Conservation (phyloP, 1,139 yeast genomes). For the Geotrichum citri-aurantii region DNA sequence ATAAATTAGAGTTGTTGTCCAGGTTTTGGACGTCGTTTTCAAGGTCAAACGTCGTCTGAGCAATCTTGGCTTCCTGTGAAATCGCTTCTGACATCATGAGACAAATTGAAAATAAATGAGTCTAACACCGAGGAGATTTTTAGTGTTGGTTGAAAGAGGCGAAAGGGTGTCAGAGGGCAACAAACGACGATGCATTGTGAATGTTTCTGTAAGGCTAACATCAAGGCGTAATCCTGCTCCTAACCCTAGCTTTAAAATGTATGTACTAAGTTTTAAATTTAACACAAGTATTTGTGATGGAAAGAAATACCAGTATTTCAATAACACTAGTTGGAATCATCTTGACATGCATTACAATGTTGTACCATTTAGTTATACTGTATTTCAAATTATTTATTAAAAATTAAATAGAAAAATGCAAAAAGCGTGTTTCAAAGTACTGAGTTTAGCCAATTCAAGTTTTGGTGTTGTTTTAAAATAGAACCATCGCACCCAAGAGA, state of each 20-base stretch:
- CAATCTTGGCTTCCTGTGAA: conserved; percentile 15
- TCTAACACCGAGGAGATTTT: background rate
- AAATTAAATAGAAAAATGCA: too few species aligned
- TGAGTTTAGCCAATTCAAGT: too few species aligned
- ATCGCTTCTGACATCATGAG: background rate
- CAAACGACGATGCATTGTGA: background rate
- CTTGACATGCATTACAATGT: too few species aligned
- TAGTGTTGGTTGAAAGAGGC: background rate
- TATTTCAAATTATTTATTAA: too few species aligned
- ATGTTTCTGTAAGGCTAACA: background rate
- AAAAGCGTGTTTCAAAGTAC: too few species aligned
- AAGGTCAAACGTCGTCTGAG: conserved; percentile 34
- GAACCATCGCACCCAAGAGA: background rate
- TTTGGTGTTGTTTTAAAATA: background rate
- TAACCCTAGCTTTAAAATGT: background rate
- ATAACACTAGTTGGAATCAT: too few species aligned
- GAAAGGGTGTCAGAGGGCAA: background rate
- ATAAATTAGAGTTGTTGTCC: conserved; percentile 20
- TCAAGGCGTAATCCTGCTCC: background rate
- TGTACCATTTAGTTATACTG: too few species aligned
- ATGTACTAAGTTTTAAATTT: background rate
- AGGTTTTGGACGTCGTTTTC: conserved; percentile 30
- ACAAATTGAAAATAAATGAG: background rate
- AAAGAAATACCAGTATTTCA: too few species aligned
- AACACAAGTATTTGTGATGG: too few species aligned